Evolutionary conservation across 306 rosid genomes (phyloP), one percentile per base, ranked within the genome.

Genomic region (Psophocarpus tetragonolobus): DNA sequence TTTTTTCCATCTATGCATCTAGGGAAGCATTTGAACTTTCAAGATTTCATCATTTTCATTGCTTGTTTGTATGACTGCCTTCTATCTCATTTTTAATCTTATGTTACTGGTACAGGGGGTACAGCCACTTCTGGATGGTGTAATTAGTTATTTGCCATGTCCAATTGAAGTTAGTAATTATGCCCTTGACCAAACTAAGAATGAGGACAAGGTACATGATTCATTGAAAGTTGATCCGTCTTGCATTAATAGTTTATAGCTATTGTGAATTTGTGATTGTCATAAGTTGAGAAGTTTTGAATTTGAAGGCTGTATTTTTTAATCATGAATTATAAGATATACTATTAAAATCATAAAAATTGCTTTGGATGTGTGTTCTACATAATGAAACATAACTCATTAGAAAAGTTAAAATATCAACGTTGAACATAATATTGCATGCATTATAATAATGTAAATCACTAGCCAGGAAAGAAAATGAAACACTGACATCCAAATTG

Each of bases 51-150:
- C 64, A 30, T 32, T 21, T 72, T 36, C 42, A 23, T 65, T 6
- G 11, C 17, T 50, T 72, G 71, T 65, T 13, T 66, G 48, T 51
- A 26, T 38, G 29, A 30, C 75, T 53, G 10, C 69, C 51, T 70
- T 78, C 21, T 65, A 23, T 62, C 74, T 54, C 65, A 38, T 35
- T 29, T 68, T 80, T 84, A 65, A 65, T 80, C 58, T 68, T 54
- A 68, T 63, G 53, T 78, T 84, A 56, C 70, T 83, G 88, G 51
- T 82, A 18, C 90, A 95, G 99, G 97, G 99, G 60, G 97, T 95
- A 32, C 99, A 95, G 76, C 97, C 99, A 53, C 99, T 95, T 87
- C 84, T 95, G 86, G 86, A 95, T 80, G 97, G 94, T 32, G 97
- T 95, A 23, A 85, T 92, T 74, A 84, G 66, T 80, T 95, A 95